Percentiles rank a stretch among this genome's conserved stretches.
Conservation (phyloP, 2,329 filamentous ascomycete genomes). For the Colletotrichum neosansevieriae region DNA sequence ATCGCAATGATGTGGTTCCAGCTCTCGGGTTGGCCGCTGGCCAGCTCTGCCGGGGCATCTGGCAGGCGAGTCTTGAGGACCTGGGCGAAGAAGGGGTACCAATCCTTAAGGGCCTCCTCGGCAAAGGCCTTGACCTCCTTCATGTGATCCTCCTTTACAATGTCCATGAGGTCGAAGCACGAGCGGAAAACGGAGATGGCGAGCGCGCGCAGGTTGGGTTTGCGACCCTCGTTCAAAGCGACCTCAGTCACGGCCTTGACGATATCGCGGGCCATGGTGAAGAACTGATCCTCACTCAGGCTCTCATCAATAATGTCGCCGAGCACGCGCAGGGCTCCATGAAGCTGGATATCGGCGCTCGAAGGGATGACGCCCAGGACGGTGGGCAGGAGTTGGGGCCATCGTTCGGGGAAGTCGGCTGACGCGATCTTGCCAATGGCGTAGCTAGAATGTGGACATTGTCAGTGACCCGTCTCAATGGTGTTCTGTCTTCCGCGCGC, state of each 20-base stretch:
- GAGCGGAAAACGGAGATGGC: slow-evolving; percentile 90
- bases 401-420: slow-evolving; percentile 92
- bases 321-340: slow-evolving; percentile 90
- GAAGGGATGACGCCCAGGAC: slow-evolving; percentile 82
- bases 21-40: slow-evolving; percentile 67
- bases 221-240: slow-evolving; percentile 80
- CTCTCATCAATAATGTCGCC: slow-evolving; percentile 92
- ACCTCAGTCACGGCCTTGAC: slow-evolving; percentile 87
- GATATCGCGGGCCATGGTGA: slow-evolving; percentile 86
- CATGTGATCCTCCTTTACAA: slow-evolving; percentile 94
- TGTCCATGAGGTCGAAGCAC: slow-evolving; percentile 95
- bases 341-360: slow-evolving; percentile 83
- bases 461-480: slow-evolving; percentile 26
- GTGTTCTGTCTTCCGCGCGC: neutral
- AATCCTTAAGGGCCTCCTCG: slow-evolving; percentile 83
- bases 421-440: slow-evolving; percentile 94
- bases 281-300: slow-evolving; percentile 95
- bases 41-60: slow-evolving; percentile 66
- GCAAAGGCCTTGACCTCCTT: slow-evolving; percentile 89
- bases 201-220: slow-evolving; percentile 81
- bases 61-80: slow-evolving; percentile 82
- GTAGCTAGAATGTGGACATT: slow-evolving; percentile 58
- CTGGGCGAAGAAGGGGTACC: slow-evolving; percentile 90
- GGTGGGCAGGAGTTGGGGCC: slow-evolving; percentile 88
- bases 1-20: slow-evolving; percentile 88